phyloP scores from a whole-genome alignment of 306 rosid genomes.

The Quercus engelmannii region DNA sequence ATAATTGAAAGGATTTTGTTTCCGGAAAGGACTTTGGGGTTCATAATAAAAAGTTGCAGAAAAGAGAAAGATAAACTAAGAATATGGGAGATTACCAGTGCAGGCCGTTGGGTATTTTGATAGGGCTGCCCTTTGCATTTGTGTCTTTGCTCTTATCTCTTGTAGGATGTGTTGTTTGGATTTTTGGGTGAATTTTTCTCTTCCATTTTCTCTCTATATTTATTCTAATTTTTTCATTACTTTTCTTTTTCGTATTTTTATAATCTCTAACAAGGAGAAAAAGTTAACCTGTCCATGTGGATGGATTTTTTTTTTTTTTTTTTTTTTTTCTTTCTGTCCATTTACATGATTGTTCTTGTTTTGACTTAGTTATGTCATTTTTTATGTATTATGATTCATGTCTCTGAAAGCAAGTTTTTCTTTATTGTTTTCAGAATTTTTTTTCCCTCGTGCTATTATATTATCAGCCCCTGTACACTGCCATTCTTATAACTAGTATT shows the following conservation, averaged over 20 bases:
- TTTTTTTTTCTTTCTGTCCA: too few relatives aligned
- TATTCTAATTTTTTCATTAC: not conserved
- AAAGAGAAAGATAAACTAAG: not conserved
- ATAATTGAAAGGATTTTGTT: not conserved
- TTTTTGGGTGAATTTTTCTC: constrained; percentile 30
- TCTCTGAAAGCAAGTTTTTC: too few relatives aligned
- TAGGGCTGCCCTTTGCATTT: constrained; percentile 46
- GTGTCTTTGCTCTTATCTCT: constrained; percentile 33
- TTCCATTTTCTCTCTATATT: not conserved
- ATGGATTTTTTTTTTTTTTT: too few relatives aligned
- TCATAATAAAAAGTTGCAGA: not conserved
- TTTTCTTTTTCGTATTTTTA: too few relatives aligned
- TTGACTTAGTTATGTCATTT: too few relatives aligned
- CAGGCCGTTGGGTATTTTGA: constrained; percentile 46
- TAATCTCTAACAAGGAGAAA: not conserved
- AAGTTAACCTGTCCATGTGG: not conserved
- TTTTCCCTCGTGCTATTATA: too few relatives aligned
- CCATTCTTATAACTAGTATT: too few relatives aligned
- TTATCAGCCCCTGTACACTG: too few relatives aligned
- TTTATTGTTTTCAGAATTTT: too few relatives aligned
- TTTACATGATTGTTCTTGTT: too few relatives aligned
- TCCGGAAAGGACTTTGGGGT: not conserved
- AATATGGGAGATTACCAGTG: constrained; percentile 19
- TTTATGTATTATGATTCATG: too few relatives aligned
- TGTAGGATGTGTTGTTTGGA: constrained; percentile 33